phyloP scores from a whole-genome alignment of 2,329 filamentous ascomycete genomes.

The Trichoderma semiorbis region DNA sequence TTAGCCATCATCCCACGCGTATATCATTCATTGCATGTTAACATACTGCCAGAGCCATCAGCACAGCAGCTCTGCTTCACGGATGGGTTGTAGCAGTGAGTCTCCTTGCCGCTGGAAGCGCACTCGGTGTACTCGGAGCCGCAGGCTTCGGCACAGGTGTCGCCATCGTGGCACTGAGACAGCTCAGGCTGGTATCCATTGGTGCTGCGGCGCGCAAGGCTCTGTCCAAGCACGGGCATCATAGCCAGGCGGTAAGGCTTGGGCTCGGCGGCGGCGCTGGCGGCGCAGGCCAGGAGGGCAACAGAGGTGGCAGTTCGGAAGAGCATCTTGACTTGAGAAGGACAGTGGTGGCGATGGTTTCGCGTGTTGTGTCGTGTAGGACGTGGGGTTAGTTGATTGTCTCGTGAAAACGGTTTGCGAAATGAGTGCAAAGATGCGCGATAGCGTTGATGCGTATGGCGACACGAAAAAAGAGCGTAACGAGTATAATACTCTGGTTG shows the following conservation, averaged over 20 bases:
- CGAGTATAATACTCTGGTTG: conserved; percentile 30
- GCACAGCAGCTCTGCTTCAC: conserved; percentile 55
- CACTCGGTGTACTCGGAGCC: conserved; percentile 49
- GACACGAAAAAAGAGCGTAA: conserved; percentile 24
- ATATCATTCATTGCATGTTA: background rate
- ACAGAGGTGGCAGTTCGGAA: conserved; percentile 33
- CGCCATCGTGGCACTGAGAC: conserved; percentile 46
- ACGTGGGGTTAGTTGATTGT: background rate
- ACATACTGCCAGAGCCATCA: conserved; percentile 53
- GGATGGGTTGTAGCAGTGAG: conserved; percentile 57
- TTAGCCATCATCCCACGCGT: background rate
- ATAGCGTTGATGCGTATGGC: background rate
- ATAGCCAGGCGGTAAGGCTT: conserved; percentile 38
- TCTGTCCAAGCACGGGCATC: conserved; percentile 38
- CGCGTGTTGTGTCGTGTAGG: background rate
- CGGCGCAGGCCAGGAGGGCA: conserved; percentile 36
- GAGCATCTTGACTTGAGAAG: conserved; percentile 31
- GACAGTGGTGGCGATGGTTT: background rate
- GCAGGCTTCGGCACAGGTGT: conserved; percentile 54
- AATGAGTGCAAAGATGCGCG: conserved; percentile 15
- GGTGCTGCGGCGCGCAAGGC: conserved; percentile 43
- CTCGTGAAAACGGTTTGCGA: background rate
- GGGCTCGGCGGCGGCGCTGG: conserved; percentile 29
- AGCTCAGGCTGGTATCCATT: conserved; percentile 49
- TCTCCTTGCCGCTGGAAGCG: conserved; percentile 44